Percentiles rank a stretch among this genome's conserved stretches.
These are phyloP conservation scores for Neonectria faginata DNA, from an alignment of 2,329 filamentous ascomycete genomes.

Conservation along the genomic window DNA sequence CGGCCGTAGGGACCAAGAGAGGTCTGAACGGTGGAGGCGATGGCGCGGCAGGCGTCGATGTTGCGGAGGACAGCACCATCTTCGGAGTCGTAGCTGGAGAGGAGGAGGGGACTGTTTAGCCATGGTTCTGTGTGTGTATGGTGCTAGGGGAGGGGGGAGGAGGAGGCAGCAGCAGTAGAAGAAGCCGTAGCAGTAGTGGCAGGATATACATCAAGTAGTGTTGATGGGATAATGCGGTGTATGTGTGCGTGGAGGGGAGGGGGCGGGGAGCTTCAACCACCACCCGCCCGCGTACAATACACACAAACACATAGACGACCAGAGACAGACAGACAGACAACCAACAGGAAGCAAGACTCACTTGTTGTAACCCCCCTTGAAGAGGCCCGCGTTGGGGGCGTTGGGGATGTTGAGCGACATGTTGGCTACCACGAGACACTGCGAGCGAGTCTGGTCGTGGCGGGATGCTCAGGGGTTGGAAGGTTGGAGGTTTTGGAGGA, in stretches of 20 bases:
- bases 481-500: conserved; percentile 30
- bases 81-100: conserved; percentile 91
- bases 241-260: conserved; percentile 36
- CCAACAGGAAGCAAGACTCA: conserved; percentile 59
- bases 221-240: conserved; percentile 20
- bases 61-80: conserved; percentile 98
- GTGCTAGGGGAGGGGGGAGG: background rate
- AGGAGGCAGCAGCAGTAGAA: background rate
- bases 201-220: background rate
- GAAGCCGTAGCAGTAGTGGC: conserved; percentile 11
- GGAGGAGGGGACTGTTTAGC: conserved; percentile 13
- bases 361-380: conserved; percentile 98
- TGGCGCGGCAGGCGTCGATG: conserved; percentile 97
- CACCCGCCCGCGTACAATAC: background rate
- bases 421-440: conserved; percentile 43
- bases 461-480: conserved; percentile 33
- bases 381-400: conserved; percentile 91
- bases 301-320: conserved; percentile 17
- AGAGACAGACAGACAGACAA: conserved; percentile 30
- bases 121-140: background rate
- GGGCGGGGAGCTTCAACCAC: conserved; percentile 43
- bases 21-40: conserved; percentile 95
- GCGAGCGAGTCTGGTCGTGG: conserved; percentile 34
- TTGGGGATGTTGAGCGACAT: conserved; percentile 98
- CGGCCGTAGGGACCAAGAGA: conserved; percentile 96